Base-by-base conservation (phyloP, 495 filamentous ascomycete species). In the Gamarada debralockiae region DNA sequence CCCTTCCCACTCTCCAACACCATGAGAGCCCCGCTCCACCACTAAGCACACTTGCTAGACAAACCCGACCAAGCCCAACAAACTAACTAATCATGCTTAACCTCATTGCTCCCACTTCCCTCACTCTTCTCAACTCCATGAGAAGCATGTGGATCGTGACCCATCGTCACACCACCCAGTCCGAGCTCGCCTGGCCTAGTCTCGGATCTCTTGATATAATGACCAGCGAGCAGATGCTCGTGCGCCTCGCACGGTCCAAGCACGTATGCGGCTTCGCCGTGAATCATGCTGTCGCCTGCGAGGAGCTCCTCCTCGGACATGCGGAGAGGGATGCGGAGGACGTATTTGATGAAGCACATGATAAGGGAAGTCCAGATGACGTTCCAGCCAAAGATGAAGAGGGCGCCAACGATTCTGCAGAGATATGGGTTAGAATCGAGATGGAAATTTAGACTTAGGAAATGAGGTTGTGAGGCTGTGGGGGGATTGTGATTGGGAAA, bases 381-480 rank as follows among this genome's bases (percentile, higher is more conserved):
- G 55, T 81, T 80, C 67, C 72, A 74, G 22, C 73, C 77, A 46
- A 81, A 73, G 55, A 81, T 67, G 67, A 81, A 81, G 10, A 71
- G 58, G 3, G 73, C 75, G 46, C 77, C 76, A 45, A 50, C 50
- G 27, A 73, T 75, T 55, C 40, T 43, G 40, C 5, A n/a, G 9
- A 13, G 36, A 6, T 14, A 39, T 3, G 36, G 14, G 6, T 43
- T 43, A 43, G 15, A 8, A 21, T 15, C 21, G 21, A 17, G 15
- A 22, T 13, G 13, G 40, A 23, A 17, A 43, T 29, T 29, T 4
- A 39, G 18, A 39, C 37, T 4, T 14, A 13, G 21, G 21, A 17
- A 43, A 13, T 8, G 20, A 21, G 22, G 40, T 5, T 29, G 27
- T 29, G 27, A 10, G 27, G 27, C 4, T 29, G 27, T 29, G n/a